Conservation (phyloP, 129 eudicot genomes). For the Apium graveolens region DNA sequence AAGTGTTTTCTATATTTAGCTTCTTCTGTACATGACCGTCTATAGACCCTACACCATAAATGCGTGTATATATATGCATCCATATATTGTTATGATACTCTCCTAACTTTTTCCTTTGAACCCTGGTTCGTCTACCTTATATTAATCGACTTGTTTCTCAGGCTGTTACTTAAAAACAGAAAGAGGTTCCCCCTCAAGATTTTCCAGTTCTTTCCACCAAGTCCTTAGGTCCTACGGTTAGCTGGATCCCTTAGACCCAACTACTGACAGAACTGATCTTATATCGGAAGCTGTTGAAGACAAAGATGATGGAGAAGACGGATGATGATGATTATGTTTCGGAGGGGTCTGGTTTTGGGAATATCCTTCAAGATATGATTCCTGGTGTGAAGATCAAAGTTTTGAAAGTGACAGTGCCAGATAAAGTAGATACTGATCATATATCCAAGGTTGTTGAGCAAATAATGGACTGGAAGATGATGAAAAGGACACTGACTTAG, state of each 20-base stretch:
- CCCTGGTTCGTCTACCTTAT: neutral
- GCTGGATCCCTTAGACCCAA: slow-evolving; percentile 34
- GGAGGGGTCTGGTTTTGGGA: slow-evolving; percentile 47
- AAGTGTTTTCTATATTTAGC: neutral
- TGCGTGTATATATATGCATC: neutral
- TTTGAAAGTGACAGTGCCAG: slow-evolving; percentile 61
- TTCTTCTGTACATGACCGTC: neutral
- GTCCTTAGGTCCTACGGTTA: slow-evolving; percentile 31
- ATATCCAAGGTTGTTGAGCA: slow-evolving; percentile 64
- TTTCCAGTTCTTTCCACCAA: slow-evolving; percentile 33
- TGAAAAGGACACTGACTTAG: slow-evolving; percentile 36
- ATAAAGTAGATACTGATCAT: slow-evolving; percentile 47
- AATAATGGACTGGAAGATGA: slow-evolving; percentile 63
- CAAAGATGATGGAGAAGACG: slow-evolving; percentile 41
- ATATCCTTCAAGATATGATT: slow-evolving; percentile 57
- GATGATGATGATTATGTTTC: slow-evolving; percentile 41
- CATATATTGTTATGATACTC: neutral
- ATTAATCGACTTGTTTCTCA: slow-evolving; percentile 16
- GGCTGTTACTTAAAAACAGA: slow-evolving; percentile 83
- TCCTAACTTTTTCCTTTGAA: neutral
- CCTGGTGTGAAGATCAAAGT: slow-evolving; percentile 86
- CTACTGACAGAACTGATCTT: slow-evolving; percentile 34
- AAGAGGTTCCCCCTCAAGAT: slow-evolving; percentile 34
- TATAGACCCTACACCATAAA: neutral
- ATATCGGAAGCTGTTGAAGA: slow-evolving; percentile 45